Evolutionary conservation across 1,284 basidiomycete species (phyloP), one percentile per base, ranked within the genome.

Genomic region (Microbotryum saponariae): DNA sequence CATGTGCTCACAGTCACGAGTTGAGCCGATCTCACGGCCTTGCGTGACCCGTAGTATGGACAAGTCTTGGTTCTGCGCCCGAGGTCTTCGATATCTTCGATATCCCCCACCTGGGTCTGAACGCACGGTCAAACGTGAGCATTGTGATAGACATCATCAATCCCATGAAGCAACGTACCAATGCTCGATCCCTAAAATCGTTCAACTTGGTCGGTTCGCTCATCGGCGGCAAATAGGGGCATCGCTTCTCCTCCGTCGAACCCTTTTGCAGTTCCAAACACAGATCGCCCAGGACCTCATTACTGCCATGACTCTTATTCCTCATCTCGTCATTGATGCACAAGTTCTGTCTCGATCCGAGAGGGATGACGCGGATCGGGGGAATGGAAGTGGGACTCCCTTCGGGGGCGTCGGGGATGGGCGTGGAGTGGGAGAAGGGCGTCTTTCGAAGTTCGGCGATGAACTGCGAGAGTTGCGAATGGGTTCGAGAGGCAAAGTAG

Each of bases 401-500:
- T 21, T 20, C 16, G 23, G 54, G 14, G 18, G 46, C 25, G 45
- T 49, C 31, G 9, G 31, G 14, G 12, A 42, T 18, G 9, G 37
- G 37, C 12, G 12, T 21, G 20, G 18, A n/a, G 29, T 23, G 50
- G 21, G 55, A 25, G 52, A 82, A 79, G 10, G 79, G 80, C 4
- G 90, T 83, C 72, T 86, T 89, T 46, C 80, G 81, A 9, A 97
- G 79, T 75, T 98, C 96, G 6, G 87, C 84, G 14, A 94, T 81
- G 16, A 97, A 83, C 74, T 98, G 94, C 1, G 90, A 82, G 3
- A 98, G 82, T 73, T 98, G 94, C 3, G 90, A 91, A 76, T 98
- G 94, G 0, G 94, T 98, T 33, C 96, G 82, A 0, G 93, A 97
- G 0, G 91, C 88, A 74, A 93, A 97, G 74, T 87, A 93, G 59